Evolutionary conservation across 2,329 filamentous ascomycete genomes (phyloP).

Genomic region (Aureobasidium sp.): DNA sequence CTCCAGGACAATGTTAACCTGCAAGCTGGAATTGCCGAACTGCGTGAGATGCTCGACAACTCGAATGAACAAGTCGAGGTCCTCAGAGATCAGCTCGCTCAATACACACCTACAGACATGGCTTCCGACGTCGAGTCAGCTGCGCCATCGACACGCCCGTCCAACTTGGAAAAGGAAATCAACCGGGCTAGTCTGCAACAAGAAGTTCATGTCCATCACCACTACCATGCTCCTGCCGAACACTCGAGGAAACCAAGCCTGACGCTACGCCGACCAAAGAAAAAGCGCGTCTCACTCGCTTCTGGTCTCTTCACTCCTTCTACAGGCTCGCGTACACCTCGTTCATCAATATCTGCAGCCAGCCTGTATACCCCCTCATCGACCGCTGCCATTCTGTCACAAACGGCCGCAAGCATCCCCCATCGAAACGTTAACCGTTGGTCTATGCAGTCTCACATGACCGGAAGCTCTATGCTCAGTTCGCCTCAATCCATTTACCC

Average conservation of each 20-base stretch:
- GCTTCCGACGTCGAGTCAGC: slow-evolving; percentile 19
- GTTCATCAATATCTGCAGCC: slow-evolving; percentile 29
- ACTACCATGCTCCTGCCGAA: slow-evolving; percentile 63
- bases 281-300: slow-evolving; percentile 58
- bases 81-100: slow-evolving; percentile 69
- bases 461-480: slow-evolving; percentile 63
- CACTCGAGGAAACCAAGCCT: slow-evolving; percentile 20
- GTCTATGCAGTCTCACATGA: slow-evolving; percentile 54
- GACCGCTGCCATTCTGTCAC: slow-evolving; percentile 52
- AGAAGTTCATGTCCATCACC: slow-evolving; percentile 87
- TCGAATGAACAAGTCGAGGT: slow-evolving; percentile 92
- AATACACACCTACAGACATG: slow-evolving; percentile 59
- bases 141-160: slow-evolving; percentile 18
- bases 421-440: slow-evolving; percentile 48
- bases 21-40: slow-evolving; percentile 82
- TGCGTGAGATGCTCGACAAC: slow-evolving; percentile 80
- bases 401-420: slow-evolving; percentile 50
- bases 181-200: slow-evolving; percentile 58
- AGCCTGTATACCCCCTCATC: slow-evolving; percentile 36
- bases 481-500: slow-evolving; percentile 58
- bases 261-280: slow-evolving; percentile 53
- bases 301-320: slow-evolving; percentile 40
- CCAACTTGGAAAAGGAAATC: slow-evolving; percentile 61
- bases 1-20: slow-evolving; percentile 91
- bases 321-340: slow-evolving; percentile 29